Percentiles rank a stretch among this genome's conserved stretches.
Conservation (phyloP, 176 grass and related monocot species). For the Stipa capillata region DNA sequence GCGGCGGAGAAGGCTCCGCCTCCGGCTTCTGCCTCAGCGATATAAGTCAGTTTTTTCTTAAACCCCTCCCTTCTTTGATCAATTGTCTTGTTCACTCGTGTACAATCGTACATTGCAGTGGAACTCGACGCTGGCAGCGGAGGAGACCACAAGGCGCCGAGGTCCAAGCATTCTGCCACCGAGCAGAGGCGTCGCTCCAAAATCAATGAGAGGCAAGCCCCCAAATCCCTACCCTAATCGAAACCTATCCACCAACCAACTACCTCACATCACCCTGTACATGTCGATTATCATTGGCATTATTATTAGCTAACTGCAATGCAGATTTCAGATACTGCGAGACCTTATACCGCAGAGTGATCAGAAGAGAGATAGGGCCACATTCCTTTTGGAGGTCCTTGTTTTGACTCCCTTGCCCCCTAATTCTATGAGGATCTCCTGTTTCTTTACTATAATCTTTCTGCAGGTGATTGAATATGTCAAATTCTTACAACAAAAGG, state of each 20-base stretch:
- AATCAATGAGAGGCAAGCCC: constrained; percentile 19
- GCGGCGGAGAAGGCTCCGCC: neutral
- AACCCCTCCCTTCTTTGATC: neutral
- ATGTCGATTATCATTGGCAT: neutral
- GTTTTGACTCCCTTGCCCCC: neutral
- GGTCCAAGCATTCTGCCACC: constrained; percentile 7
- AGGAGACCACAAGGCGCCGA: neutral
- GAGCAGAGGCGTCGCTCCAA: constrained; percentile 1
- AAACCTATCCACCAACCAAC: neutral
- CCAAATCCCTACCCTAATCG: neutral
- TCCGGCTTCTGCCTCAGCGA: constrained; percentile 6
- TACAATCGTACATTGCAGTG: neutral
- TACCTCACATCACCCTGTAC: neutral
- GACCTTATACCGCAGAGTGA: constrained; percentile 63
- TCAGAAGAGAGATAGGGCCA: constrained; percentile 67
- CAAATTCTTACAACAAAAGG: constrained; percentile 70
- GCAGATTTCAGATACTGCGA: constrained; percentile 70
- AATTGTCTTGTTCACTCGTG: neutral
- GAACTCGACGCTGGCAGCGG: neutral
- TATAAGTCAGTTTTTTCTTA: neutral
- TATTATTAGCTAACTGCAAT: neutral
- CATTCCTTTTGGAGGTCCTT: constrained; percentile 45
- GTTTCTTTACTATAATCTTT: neutral
- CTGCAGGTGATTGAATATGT: constrained; percentile 61
- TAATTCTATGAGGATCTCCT: neutral